These are phyloP conservation scores for Globisporangium cystogenes DNA, from an alignment of 352 stramenopile species.

Conservation along the genomic window DNA sequence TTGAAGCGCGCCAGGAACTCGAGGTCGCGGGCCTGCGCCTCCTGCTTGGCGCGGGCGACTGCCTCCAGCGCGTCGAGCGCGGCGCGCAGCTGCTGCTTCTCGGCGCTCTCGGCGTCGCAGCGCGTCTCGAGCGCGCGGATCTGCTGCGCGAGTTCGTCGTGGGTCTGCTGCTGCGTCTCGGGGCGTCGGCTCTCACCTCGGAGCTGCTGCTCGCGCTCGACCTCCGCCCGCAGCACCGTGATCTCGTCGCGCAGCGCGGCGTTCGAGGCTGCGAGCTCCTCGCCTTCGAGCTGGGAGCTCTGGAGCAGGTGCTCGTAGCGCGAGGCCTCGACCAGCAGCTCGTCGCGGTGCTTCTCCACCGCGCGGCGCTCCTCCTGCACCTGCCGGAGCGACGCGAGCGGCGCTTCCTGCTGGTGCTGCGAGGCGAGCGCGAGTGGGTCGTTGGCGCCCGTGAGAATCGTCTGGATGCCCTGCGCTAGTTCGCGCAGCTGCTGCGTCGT, in stretches of 20 bases:
- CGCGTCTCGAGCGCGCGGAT: constrained; percentile 18
- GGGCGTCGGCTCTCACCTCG: background rate
- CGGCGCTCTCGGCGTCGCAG: constrained; percentile 15
- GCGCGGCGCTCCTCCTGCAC: constrained; percentile 17
- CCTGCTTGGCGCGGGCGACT: constrained; percentile 16
- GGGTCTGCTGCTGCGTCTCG: constrained; percentile 3
- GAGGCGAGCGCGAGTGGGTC: background rate
- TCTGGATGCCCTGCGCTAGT: constrained; percentile 4
- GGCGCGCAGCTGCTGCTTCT: constrained; percentile 24
- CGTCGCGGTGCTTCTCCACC: constrained; percentile 25
- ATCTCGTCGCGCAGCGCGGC: constrained; percentile 21
- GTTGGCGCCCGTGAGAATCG: background rate
- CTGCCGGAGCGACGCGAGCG: constrained; percentile 17
- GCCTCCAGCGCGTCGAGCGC: constrained; percentile 31
- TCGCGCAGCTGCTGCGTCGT: constrained; percentile 6
- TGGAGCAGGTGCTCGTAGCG: constrained; percentile 35
- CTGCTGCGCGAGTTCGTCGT: constrained; percentile 18
- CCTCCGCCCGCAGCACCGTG: constrained; percentile 24
- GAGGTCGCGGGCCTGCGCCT: constrained; percentile 29
- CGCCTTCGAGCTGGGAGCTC: constrained; percentile 29
- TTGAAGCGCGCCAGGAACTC: constrained; percentile 52
- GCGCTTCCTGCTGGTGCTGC: background rate
- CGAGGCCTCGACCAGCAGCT: constrained; percentile 36
- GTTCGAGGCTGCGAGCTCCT: constrained; percentile 24
- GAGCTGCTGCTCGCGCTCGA: constrained; percentile 10